Evolutionary conservation across 805 yeast species (phyloP), one percentile per base, ranked within the genome.

Genomic region (Saccharomycopsis babjevae): DNA sequence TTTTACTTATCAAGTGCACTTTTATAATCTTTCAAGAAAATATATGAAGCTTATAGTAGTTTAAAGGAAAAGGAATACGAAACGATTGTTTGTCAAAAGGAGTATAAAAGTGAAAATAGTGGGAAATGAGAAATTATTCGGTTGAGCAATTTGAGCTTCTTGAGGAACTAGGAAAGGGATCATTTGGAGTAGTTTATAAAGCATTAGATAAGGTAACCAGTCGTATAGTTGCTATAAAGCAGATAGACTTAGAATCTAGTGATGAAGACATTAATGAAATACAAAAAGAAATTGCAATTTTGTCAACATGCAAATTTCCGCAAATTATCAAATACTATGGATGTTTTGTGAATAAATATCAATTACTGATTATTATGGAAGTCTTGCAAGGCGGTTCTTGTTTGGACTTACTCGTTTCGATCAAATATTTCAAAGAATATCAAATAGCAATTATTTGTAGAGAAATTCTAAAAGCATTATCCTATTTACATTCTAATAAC

Each of bases 331-430:
- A 75, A 61, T 88, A 85, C 67, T 77, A 80, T 67, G 94, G 93
- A 10, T 85, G 89, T 63, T 86, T 86, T 69, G 84, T 86, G 38
- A 79, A 80, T 65, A 85, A 85, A 43, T 82, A 79, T 69, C 85
- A 85, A 69, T 76, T 88, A 15, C 86, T 92, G 91, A 87, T 88
- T 59, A 78, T 86, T 13, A 88, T 88, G 94, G 96, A 88, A 70
- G 85, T 73, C 69, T 78, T 87, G n/a, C 84, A 86, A 43, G 94
- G 91, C 0, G 96, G 96, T 2, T 83, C 90, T 5, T 77, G 88
- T 57, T 77, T 83, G 54, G 94, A 88, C 61, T 71, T 88, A 40
- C 69, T 87, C 50, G 73, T 76, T 36, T 83, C 86, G 1, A 79
- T 59, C 0, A 77, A 88, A 0, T 83, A 88, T 0, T 79, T 87